Base-by-base conservation (phyloP, 2,329 filamentous ascomycete species). In the Aspergillus quadrilineatus region DNA sequence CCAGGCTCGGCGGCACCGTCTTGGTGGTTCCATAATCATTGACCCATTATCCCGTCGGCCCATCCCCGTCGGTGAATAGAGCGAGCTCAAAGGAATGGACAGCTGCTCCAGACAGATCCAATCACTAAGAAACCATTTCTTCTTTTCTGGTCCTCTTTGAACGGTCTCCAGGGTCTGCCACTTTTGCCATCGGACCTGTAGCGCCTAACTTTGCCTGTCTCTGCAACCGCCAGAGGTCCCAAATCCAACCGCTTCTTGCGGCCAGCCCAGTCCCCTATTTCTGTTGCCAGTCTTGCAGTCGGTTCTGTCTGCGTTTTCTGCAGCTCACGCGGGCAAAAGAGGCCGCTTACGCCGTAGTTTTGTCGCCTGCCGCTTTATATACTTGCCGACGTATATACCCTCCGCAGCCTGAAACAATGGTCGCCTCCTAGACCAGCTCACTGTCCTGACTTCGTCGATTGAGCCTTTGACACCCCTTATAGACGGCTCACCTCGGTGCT, bases 391-490 rank as follows among this genome's bases (percentile, higher is more conserved):
- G 15, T 46, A 47, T 42, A 46, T 45, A 44, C n/a, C 37, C 47
- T 39, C n/a, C 36, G 34, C 15, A 17, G n/a, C 15, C 34, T 45
- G 45, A 43, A 50, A 45, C 54, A 43, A 56, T 53, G 47, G 42
- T 47, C 28, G 29, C 43, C 29, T 53, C 50, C 15, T 56, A 56
- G 29, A 45, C 17, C 30, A 36, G 14, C 43, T 30, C 22, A 22
- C 22, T 28, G 17, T 15, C 46, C 6, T 42, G 29, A 34, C 29
- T 32, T 48, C 3, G 17, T 28, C 10, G 6, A 12, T 14, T 10
- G 34, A 44, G 32, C 10, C 26, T 17, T 54, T 36, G 17, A 52
- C 39, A 7, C 28, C 43, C 42, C 30, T 41, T 54, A 48, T 48
- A 54, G 42, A 41, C 44, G n/a, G 10, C 22, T 29, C 17, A 34